A percentile compares a stretch with the other conserved stretches of the same genome.
phyloP scores from a whole-genome alignment of 768 basidiomycete genomes.

The Phlebiopsis flavidoalba region DNA sequence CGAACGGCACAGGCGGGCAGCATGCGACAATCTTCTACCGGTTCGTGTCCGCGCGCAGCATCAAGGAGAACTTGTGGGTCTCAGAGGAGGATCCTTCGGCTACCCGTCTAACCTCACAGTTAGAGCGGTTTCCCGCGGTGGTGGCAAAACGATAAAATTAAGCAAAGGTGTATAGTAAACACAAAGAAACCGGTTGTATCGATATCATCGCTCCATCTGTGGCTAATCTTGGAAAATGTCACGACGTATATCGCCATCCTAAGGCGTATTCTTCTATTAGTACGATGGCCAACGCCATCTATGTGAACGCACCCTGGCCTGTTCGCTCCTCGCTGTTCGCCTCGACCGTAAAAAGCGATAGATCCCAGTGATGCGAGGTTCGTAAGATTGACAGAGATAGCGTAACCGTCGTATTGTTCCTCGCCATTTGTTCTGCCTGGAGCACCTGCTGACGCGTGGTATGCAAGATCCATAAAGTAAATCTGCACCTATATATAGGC shows the following conservation, averaged over 20 bases:
- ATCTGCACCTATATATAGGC: no score
- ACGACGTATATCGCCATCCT: neutral
- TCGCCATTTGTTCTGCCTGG: no score
- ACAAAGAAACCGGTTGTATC: neutral
- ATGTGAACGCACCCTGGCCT: no score
- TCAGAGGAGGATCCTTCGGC: slow-evolving; percentile 63
- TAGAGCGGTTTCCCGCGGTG: slow-evolving; percentile 24
- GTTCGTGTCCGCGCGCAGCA: slow-evolving; percentile 83
- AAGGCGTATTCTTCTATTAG: no score
- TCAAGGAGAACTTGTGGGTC: slow-evolving; percentile 92
- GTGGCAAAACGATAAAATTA: neutral
- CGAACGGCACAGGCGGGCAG: slow-evolving; percentile 97
- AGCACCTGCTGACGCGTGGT: no score
- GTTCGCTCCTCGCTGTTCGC: no score
- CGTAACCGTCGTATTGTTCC: no score
- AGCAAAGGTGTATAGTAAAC: neutral
- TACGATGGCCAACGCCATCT: no score
- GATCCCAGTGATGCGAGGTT: no score
- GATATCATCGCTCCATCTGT: neutral
- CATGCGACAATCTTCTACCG: slow-evolving; percentile 64
- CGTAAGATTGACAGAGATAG: no score
- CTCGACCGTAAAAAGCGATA: no score
- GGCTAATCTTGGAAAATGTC: neutral
- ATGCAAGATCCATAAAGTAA: no score
- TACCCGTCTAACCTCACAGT: slow-evolving; percentile 88